Evolutionary conservation across 495 filamentous ascomycete species (phyloP), one percentile per base, ranked within the genome.

Genomic region (Penicillium angulare): DNA sequence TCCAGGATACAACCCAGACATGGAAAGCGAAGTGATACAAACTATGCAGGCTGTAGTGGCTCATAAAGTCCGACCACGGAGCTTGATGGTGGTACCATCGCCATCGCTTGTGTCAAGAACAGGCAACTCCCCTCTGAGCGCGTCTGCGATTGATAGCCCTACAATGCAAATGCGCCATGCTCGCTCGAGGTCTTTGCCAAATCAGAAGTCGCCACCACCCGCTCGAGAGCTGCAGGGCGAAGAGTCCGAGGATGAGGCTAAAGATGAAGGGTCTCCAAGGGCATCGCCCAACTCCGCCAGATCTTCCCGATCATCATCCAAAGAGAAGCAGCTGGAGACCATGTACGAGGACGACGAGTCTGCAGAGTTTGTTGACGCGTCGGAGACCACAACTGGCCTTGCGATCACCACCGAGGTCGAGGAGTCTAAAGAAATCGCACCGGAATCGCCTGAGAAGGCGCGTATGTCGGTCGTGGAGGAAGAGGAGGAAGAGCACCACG

Each of bases 1-100:
- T 36, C 84, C 86, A 6, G 83, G 84, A 3, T 76, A 86, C 31
- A 75, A 73, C 7, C 63, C 67, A 13, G 76, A 85, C 43, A 74
- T 76, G 42, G 85, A 88, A 17, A 79, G 81, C 10, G 81, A 84
- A 39, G 71, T 77, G 42, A 70, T 76, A 16, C 77, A 78, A 27
- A 77, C 77, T 6, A 75, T 76, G 52, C 66, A 80, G 40, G 72
- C 67, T 22, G 68, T 77, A 21, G 57, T 69, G 39, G 67, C 66
- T 53, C 68, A 74, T 51, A 77, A 74, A 61, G 69, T 74, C 41
- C 79, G 86, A 13, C 86, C 85, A 15, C 84, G 80, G 46, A 90
- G 87, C 62, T 62, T 85, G 57, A 77, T 82, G 60, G 63, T 84
- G 29, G 73, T 82, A 29, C 65, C 67, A 5, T 63, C 73, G 15